These are phyloP conservation scores for Suhomyces coccinellae DNA, from an alignment of 1,139 yeast genomes.

Conservation along the genomic window DNA sequence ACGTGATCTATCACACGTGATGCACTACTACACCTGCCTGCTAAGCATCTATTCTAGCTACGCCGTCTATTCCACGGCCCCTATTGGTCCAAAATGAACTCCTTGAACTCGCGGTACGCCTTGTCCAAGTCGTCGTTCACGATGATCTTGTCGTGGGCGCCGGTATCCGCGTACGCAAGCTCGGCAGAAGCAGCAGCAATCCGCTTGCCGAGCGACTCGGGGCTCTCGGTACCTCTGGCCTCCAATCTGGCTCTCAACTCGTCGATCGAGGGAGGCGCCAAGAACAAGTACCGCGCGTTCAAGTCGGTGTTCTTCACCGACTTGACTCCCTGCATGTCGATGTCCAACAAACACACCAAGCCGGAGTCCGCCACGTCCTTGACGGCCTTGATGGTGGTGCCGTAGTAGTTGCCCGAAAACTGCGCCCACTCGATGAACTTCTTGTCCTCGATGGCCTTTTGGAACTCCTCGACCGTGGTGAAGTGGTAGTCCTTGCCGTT, in stretches of 20 bases:
- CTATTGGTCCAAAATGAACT: slow-evolving; percentile 54
- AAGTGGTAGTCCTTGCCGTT: slow-evolving; percentile 91
- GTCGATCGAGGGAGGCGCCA: slow-evolving; percentile 91
- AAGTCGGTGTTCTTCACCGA: slow-evolving; percentile 80
- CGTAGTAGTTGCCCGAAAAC: slow-evolving; percentile 96
- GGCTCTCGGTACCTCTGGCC: slow-evolving; percentile 93
- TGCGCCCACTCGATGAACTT: slow-evolving; percentile 97
- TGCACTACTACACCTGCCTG: no score
- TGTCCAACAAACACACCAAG: slow-evolving; percentile 84
- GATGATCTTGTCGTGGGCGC: slow-evolving; percentile 86
- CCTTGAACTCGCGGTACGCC: slow-evolving; percentile 80
- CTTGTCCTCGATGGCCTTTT: slow-evolving; percentile 65
- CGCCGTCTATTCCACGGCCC: no score
- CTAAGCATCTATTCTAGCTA: no score
- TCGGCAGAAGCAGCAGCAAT: slow-evolving; percentile 84
- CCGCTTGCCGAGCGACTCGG: slow-evolving; percentile 80
- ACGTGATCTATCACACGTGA: no score
- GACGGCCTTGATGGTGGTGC: slow-evolving; percentile 86
- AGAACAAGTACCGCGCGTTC: slow-evolving; percentile 80
- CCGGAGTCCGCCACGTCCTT: slow-evolving; percentile 67
- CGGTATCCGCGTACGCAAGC: slow-evolving; percentile 82
- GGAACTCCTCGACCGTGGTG: slow-evolving; percentile 74
- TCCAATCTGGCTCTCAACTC: slow-evolving; percentile 69
- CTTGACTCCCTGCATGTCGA: slow-evolving; percentile 98
- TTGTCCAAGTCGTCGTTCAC: slow-evolving; percentile 90